Conservation (phyloP, 305 asterid species). For the Fraxinus sp. region DNA sequence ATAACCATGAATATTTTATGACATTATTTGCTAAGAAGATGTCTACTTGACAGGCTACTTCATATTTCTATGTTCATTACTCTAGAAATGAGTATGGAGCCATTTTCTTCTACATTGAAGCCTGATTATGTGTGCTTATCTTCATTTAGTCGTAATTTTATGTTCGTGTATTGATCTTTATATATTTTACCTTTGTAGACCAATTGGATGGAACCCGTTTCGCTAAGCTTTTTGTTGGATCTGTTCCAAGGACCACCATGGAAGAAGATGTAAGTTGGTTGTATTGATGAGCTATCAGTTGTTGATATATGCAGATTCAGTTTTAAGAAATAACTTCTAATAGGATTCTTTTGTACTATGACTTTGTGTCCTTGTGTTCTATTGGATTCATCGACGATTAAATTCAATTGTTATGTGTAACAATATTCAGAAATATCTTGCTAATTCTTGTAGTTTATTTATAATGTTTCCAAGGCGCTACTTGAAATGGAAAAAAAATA, state of each 20-base stretch:
- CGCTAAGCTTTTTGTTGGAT: constrained; percentile 91
- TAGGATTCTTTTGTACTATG: constrained; percentile 7
- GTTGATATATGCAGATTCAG: constrained; percentile 8
- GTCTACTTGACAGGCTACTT: not conserved
- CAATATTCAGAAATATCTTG: not conserved
- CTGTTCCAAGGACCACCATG: constrained; percentile 84
- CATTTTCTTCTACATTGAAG: not conserved
- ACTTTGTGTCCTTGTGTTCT: constrained; percentile 6
- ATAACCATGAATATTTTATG: constrained; percentile 4
- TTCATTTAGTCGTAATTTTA: not conserved
- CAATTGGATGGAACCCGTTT: constrained; percentile 58
- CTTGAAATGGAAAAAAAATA: not conserved
- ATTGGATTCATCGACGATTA: not conserved
- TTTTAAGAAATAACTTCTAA: not conserved
- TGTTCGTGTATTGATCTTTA: constrained; percentile 4
- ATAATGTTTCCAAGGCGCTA: not conserved
- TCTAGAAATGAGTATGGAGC: not conserved
- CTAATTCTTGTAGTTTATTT: not conserved
- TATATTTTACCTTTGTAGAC: constrained; percentile 38
- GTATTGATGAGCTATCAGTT: not conserved
- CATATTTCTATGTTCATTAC: constrained; percentile 6
- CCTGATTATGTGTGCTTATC: not conserved
- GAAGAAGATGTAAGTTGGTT: constrained; percentile 78
- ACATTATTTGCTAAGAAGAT: constrained; percentile 2
- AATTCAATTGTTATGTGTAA: not conserved